Base-by-base conservation (phyloP, 164 flowering plant species). In the Tetrastigma voinierianum region DNA sequence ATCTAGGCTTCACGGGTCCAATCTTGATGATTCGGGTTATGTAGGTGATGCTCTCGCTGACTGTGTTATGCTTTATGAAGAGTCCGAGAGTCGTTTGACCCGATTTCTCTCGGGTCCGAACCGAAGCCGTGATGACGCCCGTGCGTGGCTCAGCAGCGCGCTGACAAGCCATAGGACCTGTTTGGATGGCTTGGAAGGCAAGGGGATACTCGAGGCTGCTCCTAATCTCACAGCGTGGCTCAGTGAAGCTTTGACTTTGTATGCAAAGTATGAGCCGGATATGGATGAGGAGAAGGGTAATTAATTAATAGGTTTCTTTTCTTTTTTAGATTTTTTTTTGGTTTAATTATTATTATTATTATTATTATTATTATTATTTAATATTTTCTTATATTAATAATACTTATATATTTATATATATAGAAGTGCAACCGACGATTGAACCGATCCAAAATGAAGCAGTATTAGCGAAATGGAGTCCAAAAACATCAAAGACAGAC, bases 81-180 rank as follows among this genome's bases (percentile, higher is more conserved):
- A 79, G 23, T 67, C 76, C 47, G 84, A 81, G 70, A 44, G 65
- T 13, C 58, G 82, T 68, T 76, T 84, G 2, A 46, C 58, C 1
- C 62, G 65, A 24, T 46, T 83, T 73, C 43, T 70, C 0, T 14
- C 23, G 2, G 59, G 47, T 1, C 68, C 64, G 51, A 57, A 48
- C 9, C 20, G 49, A 18, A 66, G 47, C 7, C 9, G 4, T 9
- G 80, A 83, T 4, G 89, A 89, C 57, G 87, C 78, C 0, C 67
- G 67, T 7, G 55, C 83, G 9, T 85, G 90, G 89, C 65, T 86
- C 15, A 85, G 88, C 52, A 84, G 76, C 25, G 83, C 76, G 49
- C 58, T 84, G 10, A 77, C 87, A 0, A 77, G 73, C 76, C 89
- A 83, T 51, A 62, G 76, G 67, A 80, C 81, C 62, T 89, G 90